Evolutionary conservation across 305 asterid species (phyloP).

Genomic region (Andrographis paniculata): DNA sequence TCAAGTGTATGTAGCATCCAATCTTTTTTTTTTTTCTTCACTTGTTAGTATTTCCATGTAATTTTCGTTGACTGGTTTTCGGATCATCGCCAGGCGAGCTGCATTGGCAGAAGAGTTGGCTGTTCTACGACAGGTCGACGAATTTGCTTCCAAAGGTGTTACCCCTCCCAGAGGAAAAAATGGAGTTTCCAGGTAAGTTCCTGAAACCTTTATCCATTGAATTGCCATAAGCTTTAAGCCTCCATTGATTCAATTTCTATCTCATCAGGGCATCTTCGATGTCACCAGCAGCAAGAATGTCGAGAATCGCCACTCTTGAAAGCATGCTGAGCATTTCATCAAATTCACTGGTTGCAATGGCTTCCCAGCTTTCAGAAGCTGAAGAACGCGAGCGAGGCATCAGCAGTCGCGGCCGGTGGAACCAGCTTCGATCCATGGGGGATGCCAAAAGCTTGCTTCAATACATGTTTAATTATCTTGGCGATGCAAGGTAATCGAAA

Average conservation of each 20-base stretch:
- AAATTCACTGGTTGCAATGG: constrained; percentile 95
- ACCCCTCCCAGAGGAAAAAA: constrained; percentile 91
- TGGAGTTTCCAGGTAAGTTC: constrained; percentile 65
- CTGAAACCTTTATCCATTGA: neutral
- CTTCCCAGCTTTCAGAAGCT: constrained; percentile 99
- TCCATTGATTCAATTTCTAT: neutral
- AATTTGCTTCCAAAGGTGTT: constrained; percentile 74
- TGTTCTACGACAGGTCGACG: constrained; percentile 83
- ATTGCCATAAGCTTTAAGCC: constrained; percentile 4
- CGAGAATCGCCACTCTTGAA: constrained; percentile 93
- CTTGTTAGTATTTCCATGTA: neutral
- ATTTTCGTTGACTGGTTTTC: neutral
- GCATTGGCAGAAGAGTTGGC: constrained; percentile 96
- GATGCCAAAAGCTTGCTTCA: constrained; percentile 91
- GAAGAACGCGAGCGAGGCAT: constrained; percentile 93
- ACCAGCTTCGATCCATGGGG: constrained; percentile 95
- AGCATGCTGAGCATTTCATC: constrained; percentile 93
- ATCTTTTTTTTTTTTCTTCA: constrained; percentile 11
- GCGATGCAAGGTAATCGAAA: constrained; percentile 61
- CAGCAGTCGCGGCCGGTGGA: constrained; percentile 86
- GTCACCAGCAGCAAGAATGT: constrained; percentile 88
- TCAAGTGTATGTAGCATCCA: constrained; percentile 70
- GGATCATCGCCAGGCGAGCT: constrained; percentile 61
- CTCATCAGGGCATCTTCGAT: constrained; percentile 77
- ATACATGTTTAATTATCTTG: constrained; percentile 78